Evolutionary conservation across 495 filamentous ascomycete species (phyloP).

Genomic region (Penicillium ochrochloron): DNA sequence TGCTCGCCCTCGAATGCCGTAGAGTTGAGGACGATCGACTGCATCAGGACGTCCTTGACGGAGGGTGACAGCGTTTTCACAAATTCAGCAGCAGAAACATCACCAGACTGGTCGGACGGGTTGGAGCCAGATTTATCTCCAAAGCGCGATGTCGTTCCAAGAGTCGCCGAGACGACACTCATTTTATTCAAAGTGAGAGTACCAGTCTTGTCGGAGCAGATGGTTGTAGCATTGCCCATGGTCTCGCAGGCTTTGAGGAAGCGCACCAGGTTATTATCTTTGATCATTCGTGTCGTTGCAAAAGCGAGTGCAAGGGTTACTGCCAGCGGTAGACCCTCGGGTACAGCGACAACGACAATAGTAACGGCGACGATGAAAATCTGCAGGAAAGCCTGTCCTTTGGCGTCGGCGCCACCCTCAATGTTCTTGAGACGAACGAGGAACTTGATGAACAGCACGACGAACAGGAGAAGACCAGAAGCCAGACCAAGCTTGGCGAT

Average conservation of each 20-base stretch:
- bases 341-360: conserved; percentile 93
- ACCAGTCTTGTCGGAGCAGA: conserved; percentile 97
- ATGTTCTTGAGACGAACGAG: conserved; percentile 64
- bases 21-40: conserved; percentile 84
- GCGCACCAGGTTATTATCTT: conserved; percentile 92
- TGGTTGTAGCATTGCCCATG: conserved; percentile 97
- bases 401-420: conserved; percentile 61
- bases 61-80: conserved; percentile 58
- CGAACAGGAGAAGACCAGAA: conserved; percentile 81
- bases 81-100: conserved; percentile 62
- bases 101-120: conserved; percentile 33
- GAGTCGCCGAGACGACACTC: conserved; percentile 78
- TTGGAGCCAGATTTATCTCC: conserved; percentile 54
- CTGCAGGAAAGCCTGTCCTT: conserved; percentile 85
- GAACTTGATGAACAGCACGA: conserved; percentile 94
- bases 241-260: conserved; percentile 92
- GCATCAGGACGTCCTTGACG: conserved; percentile 66
- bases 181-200: conserved; percentile 95
- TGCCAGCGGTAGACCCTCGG: conserved; percentile 89
- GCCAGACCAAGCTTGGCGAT: conserved; percentile 91
- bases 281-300: conserved; percentile 92
- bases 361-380: conserved; percentile 97
- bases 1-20: conserved; percentile 86
- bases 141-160: conserved; percentile 71
- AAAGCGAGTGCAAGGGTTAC: conserved; percentile 94